Percentiles rank a stretch among this genome's conserved stretches.
These are phyloP conservation scores for Solanum hybrid DNA, from an alignment of 305 asterid species.

Conservation along the genomic window DNA sequence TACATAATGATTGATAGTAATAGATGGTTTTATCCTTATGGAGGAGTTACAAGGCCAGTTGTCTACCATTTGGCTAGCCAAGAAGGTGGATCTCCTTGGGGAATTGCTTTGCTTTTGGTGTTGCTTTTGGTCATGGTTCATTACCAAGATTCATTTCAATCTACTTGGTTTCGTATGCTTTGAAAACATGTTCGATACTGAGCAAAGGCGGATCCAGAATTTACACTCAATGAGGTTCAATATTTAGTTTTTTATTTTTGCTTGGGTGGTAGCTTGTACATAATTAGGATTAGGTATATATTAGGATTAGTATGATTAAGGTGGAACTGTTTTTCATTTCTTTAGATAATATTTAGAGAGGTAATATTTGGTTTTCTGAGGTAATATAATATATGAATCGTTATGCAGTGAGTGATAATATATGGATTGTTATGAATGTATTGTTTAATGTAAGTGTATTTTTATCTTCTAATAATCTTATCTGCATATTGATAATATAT, in stretches of 20 bases:
- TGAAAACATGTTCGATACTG: neutral
- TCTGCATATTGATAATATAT: neutral
- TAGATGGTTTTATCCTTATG: conserved; percentile 25
- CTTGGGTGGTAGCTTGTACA: neutral
- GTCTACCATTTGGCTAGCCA: conserved; percentile 5
- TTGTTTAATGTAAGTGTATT: neutral
- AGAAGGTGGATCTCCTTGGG: conserved; percentile 34
- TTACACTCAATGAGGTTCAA: neutral
- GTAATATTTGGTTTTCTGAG: neutral
- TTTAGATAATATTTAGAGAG: neutral
- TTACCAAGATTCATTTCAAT: conserved; percentile 20
- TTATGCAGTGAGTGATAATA: neutral
- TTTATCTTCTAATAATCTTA: neutral
- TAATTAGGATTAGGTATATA: neutral
- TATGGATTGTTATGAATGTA: neutral
- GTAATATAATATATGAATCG: neutral
- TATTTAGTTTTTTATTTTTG: neutral
- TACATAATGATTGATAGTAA: conserved; percentile 27
- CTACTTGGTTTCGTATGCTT: neutral
- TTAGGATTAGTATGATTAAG: neutral
- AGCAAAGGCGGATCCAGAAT: neutral
- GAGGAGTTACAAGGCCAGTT: conserved; percentile 28
- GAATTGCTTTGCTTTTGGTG: conserved; percentile 28
- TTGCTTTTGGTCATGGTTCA: conserved; percentile 42
- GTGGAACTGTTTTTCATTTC: neutral